Conservation (phyloP, 768 basidiomycete genomes). For the Suillus ampliporus region DNA sequence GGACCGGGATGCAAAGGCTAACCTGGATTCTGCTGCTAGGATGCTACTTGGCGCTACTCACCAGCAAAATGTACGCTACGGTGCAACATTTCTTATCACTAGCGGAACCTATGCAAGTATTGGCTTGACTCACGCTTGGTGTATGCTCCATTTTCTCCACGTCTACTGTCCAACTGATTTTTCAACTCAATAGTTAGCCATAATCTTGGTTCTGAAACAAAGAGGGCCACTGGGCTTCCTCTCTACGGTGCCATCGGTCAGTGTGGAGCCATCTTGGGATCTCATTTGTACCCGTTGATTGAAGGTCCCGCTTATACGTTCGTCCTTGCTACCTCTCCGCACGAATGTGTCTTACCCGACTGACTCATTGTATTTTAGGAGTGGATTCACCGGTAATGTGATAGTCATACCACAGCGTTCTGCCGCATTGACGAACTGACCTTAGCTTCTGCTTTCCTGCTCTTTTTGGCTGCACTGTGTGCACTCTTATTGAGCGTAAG, state of each 20-base stretch:
- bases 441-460: background rate
- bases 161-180: conserved; percentile 1
- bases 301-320: conserved; percentile 47
- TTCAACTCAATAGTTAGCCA: conserved; percentile 40
- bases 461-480: conserved; percentile 7
- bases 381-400: background rate
- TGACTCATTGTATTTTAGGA: background rate
- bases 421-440: background rate
- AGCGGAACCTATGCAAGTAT: conserved; percentile 52
- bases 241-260: conserved; percentile 50
- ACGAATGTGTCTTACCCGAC: background rate
- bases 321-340: conserved; percentile 2
- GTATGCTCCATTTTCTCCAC: conserved; percentile 31
- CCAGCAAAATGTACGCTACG: conserved; percentile 46
- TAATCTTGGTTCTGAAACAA: conserved; percentile 52
- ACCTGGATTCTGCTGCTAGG: conserved; percentile 11
- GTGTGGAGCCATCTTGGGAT: conserved; percentile 45
- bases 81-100: conserved; percentile 52
- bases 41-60: conserved; percentile 42
- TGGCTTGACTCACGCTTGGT: conserved; percentile 54
- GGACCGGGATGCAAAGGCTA: background rate
- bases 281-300: conserved; percentile 47
- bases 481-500: conserved; percentile 9
- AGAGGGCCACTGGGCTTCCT: conserved; percentile 48
- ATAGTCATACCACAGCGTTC: background rate